Conservation (phyloP, 495 filamentous ascomycete genomes). For the Extremus antarcticus region DNA sequence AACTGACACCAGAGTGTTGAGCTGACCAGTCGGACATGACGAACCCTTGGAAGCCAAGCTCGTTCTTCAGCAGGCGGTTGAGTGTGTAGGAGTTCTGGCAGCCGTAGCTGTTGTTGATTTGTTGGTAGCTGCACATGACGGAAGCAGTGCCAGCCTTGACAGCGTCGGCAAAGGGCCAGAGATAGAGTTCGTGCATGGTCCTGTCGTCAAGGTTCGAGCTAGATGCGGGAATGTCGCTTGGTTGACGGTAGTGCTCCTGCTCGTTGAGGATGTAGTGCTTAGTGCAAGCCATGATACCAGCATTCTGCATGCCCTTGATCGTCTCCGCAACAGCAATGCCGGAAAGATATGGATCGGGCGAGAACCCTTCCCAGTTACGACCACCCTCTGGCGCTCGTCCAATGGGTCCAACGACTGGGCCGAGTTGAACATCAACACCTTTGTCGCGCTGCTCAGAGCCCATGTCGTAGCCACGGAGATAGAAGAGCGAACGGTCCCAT, state of each 20-base stretch:
- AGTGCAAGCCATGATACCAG: constrained; percentile 29
- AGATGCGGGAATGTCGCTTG: constrained; percentile 1
- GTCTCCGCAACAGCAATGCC: constrained; percentile 31
- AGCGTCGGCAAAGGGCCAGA: constrained; percentile 71
- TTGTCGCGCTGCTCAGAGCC: constrained; percentile 29
- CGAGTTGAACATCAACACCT: constrained; percentile 67
- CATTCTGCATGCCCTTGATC: constrained; percentile 32
- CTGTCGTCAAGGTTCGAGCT: constrained; percentile 87
- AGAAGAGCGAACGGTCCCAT: constrained; percentile 30
- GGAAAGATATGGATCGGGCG: constrained; percentile 33
- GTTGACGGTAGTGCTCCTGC: constrained; percentile 63
- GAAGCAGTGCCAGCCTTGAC: constrained; percentile 32
- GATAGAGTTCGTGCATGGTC: constrained; percentile 89
- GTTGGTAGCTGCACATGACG: constrained; percentile 88
- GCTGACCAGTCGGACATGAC: constrained; percentile 85
- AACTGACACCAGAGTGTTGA: constrained; percentile 71
- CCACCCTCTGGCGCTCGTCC: constrained; percentile 60
- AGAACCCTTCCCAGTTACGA: constrained; percentile 67
- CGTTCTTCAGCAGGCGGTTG: constrained; percentile 79
- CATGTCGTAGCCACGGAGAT: constrained; percentile 32
- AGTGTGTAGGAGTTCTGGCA: constrained; percentile 62
- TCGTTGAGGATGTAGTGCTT: constrained; percentile 35
- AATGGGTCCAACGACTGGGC: constrained; percentile 76
- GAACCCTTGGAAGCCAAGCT: constrained; percentile 80
- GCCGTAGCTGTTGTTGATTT: constrained; percentile 62